Evolutionary conservation across 139 green algal species (phyloP).

Genomic region (Chlamydomonas sp.): DNA sequence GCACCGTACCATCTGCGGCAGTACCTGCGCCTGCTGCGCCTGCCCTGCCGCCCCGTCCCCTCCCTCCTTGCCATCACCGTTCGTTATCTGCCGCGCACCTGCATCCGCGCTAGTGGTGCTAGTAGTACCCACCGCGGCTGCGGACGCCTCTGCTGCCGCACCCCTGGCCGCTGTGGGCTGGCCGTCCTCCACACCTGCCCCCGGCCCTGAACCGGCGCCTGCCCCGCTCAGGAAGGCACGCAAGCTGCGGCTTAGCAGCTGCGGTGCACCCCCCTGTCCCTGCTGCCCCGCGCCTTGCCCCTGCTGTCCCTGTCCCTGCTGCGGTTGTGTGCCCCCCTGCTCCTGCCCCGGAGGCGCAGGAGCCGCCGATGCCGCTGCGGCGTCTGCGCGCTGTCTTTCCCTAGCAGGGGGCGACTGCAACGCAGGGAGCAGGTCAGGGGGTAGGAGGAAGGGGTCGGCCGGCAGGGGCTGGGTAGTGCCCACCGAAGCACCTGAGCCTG

Average conservation of each 20-base stretch:
- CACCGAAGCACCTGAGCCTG: not conserved
- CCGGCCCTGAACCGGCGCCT: no score
- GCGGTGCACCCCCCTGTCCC: not conserved
- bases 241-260: not conserved
- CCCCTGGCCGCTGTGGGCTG: no score
- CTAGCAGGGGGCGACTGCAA: conserved; percentile 8
- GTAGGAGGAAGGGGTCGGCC: not conserved
- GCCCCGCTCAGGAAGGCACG: no score
- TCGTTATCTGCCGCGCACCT: not conserved
- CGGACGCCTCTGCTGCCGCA: no score
- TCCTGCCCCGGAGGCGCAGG: not conserved
- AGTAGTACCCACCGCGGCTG: no score
- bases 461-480: not conserved
- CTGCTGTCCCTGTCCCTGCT: not conserved
- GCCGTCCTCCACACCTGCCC: no score
- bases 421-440: not conserved
- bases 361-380: no score
- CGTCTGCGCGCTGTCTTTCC: no score
- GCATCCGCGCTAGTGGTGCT: no score
- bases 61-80: no score
- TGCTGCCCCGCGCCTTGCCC: not conserved
- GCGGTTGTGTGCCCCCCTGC: not conserved
- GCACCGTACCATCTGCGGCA: conserved; percentile 37
- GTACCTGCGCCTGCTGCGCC: no score
- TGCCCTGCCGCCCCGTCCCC: no score